Evolutionary conservation across 176 grass and related monocot genomes (phyloP).

Genomic region (Poa annua): DNA sequence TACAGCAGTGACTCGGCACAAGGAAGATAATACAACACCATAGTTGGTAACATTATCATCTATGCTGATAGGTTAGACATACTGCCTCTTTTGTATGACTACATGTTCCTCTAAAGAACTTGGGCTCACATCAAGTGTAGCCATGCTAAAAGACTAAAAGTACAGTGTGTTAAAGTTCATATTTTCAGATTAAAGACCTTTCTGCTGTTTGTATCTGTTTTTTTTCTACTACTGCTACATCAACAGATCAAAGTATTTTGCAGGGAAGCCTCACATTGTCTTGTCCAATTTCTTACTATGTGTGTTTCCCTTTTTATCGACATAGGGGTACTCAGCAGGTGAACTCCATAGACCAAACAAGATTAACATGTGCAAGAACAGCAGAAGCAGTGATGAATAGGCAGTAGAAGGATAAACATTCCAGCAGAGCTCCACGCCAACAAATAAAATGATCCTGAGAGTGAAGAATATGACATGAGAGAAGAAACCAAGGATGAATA

Average conservation of each 20-base stretch:
- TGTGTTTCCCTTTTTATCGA: conserved; percentile 38
- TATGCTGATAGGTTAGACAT: conserved; percentile 29
- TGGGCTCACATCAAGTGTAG: background rate
- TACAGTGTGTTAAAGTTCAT: background rate
- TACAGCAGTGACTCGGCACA: background rate
- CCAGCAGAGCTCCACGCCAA: conserved; percentile 82
- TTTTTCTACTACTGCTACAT: background rate
- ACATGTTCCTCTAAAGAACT: background rate
- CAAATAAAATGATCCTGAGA: conserved; percentile 77
- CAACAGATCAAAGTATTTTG: background rate
- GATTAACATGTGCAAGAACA: conserved; percentile 65
- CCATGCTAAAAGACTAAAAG: background rate
- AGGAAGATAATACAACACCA: conserved; percentile 15
- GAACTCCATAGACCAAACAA: conserved; percentile 79
- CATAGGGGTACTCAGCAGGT: conserved; percentile 59
- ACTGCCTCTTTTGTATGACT: conserved; percentile 6
- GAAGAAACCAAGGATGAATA: conserved; percentile 16
- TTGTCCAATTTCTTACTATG: conserved; percentile 28
- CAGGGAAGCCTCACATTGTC: background rate
- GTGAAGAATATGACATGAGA: conserved; percentile 6
- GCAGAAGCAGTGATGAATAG: conserved; percentile 80
- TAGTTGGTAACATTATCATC: background rate
- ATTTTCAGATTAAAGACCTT: conserved; percentile 20
- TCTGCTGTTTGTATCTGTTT: background rate
- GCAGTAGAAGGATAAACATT: conserved; percentile 85